phyloP scores from a whole-genome alignment of 2,329 filamentous ascomycete species.

The Penicillium occitanis region DNA sequence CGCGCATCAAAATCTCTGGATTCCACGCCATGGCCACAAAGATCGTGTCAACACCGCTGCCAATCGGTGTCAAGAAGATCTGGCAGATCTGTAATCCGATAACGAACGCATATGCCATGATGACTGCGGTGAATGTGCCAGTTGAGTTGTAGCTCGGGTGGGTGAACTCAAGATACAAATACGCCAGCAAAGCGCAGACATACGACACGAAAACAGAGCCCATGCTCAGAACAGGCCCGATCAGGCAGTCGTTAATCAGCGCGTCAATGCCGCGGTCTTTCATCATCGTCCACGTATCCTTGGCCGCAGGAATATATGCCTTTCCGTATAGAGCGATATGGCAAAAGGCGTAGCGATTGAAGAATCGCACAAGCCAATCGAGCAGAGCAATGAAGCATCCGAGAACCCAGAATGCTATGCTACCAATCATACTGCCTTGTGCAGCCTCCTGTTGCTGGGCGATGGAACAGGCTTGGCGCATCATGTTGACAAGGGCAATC shows the following conservation, averaged over 20 bases:
- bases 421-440: constrained; percentile 67
- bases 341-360: constrained; percentile 90
- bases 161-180: constrained; percentile 82
- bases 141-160: constrained; percentile 74
- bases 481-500: constrained; percentile 80
- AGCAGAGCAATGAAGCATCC: constrained; percentile 74
- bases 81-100: constrained; percentile 88
- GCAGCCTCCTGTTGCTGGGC: constrained; percentile 65
- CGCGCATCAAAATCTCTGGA: constrained; percentile 67
- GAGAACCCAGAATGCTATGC: constrained; percentile 70
- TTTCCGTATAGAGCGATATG: constrained; percentile 94
- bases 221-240: constrained; percentile 70
- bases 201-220: constrained; percentile 83
- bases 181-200: constrained; percentile 75
- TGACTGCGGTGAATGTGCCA: constrained; percentile 67
- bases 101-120: constrained; percentile 82
- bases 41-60: constrained; percentile 85
- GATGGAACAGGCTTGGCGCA: constrained; percentile 79
- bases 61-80: constrained; percentile 83
- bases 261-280: constrained; percentile 89
- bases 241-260: constrained; percentile 82
- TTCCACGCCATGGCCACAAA: constrained; percentile 76
- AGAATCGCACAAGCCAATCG: constrained; percentile 81
- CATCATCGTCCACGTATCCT: constrained; percentile 89
- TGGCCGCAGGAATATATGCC: constrained; percentile 79